Percentiles rank a stretch among this genome's conserved stretches.
phyloP scores from a whole-genome alignment of 1,139 yeast species.

The Sugiyamaella novakii region DNA sequence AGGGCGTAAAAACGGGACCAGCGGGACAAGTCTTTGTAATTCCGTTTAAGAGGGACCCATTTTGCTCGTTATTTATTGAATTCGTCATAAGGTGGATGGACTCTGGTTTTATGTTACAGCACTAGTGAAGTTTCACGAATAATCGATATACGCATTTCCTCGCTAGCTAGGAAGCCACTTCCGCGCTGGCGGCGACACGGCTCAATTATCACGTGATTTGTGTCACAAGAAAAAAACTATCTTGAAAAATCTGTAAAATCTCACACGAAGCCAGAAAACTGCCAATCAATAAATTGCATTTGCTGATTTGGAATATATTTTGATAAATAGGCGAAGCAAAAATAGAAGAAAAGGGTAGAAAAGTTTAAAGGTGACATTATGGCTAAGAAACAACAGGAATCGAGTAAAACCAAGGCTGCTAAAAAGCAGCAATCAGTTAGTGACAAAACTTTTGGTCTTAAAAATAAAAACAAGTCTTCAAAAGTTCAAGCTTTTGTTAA shows the following conservation, averaged over 20 bases:
- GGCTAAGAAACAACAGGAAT: constrained; percentile 59
- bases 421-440: constrained; percentile 71
- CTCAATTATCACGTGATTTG: background rate
- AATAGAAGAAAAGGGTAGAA: too few species aligned
- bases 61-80: too few species aligned
- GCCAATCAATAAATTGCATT: too few species aligned
- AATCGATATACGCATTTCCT: too few species aligned
- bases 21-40: background rate
- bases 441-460: constrained; percentile 93
- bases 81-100: too few species aligned
- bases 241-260: background rate
- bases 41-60: background rate
- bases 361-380: too few species aligned
- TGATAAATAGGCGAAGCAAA: too few species aligned
- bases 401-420: constrained; percentile 61
- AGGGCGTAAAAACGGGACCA: background rate
- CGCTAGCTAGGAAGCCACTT: background rate
- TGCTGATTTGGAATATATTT: background rate
- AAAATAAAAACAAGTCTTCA: constrained; percentile 76
- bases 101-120: too few species aligned
- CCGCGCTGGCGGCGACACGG: background rate
- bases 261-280: background rate
- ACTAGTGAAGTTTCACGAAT: too few species aligned
- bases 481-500: constrained; percentile 85
- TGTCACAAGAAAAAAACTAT: background rate